phyloP scores from a whole-genome alignment of 2,329 filamentous ascomycete species.

The Didymellaceae sp. region DNA sequence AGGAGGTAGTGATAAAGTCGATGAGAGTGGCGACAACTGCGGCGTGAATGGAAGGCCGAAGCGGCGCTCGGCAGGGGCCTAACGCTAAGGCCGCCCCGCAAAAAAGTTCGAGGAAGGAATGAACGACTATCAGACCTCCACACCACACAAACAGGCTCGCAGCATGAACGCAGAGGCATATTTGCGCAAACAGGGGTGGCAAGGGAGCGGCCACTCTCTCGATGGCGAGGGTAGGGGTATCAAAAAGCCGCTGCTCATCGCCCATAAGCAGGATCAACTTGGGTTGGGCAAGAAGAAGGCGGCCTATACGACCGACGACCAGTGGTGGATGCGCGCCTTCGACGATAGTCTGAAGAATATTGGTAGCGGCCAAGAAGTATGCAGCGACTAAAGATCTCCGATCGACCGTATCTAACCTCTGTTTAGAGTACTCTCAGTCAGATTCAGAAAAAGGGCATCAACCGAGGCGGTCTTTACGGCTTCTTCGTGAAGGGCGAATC shows the following conservation, averaged over 20 bases:
- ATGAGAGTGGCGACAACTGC: no score
- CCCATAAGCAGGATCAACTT: slow-evolving; percentile 79
- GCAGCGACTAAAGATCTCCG: not conserved
- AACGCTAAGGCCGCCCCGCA: slow-evolving; percentile 14
- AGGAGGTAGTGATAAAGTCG: no score
- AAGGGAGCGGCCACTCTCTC: slow-evolving; percentile 84
- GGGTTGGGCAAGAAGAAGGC: slow-evolving; percentile 79
- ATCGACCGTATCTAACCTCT: slow-evolving; percentile 28
- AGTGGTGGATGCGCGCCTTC: slow-evolving; percentile 97
- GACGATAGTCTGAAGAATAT: slow-evolving; percentile 83
- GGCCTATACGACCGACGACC: slow-evolving; percentile 67
- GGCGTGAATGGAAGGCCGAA: no score
- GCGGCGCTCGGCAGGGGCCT: slow-evolving; percentile 1
- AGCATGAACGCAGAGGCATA: slow-evolving; percentile 84
- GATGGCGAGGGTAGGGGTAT: slow-evolving; percentile 79
- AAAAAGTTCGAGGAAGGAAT: slow-evolving; percentile 15
- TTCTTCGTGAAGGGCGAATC: slow-evolving; percentile 84
- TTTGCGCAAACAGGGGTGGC: slow-evolving; percentile 87
- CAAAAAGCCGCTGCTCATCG: slow-evolving; percentile 80
- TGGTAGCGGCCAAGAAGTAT: slow-evolving; percentile 40
- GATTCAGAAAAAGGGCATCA: slow-evolving; percentile 55
- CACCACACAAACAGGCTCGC: not conserved
- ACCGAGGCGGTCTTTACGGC: slow-evolving; percentile 71
- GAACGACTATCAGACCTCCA: not conserved
- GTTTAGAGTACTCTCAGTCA: slow-evolving; percentile 62